A percentile compares a stretch with the other conserved stretches of the same genome.
phyloP scores from a whole-genome alignment of 2,329 filamentous ascomycete genomes.

The Nemania sp. region DNA sequence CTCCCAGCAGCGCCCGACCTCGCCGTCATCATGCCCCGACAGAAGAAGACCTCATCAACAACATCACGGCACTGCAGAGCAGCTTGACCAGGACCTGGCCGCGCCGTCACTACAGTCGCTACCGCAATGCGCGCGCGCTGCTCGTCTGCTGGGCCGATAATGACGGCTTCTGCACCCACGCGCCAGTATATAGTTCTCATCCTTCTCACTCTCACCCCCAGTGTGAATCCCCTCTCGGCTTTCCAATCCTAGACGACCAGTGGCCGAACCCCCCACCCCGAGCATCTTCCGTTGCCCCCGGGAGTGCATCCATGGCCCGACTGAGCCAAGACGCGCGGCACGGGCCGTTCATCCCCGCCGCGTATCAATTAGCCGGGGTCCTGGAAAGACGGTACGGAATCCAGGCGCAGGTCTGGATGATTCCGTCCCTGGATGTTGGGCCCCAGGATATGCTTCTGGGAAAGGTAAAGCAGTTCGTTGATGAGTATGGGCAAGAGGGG shows the following conservation, averaged over 20 bases:
- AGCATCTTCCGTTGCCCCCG: not conserved
- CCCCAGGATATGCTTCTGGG: conserved; percentile 18
- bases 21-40: conserved; percentile 1
- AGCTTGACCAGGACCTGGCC: conserved; percentile 12
- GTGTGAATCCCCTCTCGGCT: too few species aligned
- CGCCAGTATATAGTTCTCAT: too few species aligned
- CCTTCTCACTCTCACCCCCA: too few species aligned
- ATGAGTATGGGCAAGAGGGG: conserved; percentile 12
- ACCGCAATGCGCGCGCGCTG: conserved; percentile 14
- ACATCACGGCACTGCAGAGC: not conserved
- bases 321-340: not conserved
- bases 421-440: conserved; percentile 16
- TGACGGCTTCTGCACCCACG: not conserved
- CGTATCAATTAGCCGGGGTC: conserved; percentile 15
- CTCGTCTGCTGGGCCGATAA: conserved; percentile 24
- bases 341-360: conserved; percentile 18
- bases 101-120: conserved; percentile 19
- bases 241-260: too few species aligned
- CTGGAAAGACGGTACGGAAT: conserved; percentile 17
- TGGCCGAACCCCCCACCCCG: not conserved
- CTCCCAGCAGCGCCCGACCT: not conserved
- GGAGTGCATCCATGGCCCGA: not conserved
- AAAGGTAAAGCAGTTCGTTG: conserved; percentile 21
- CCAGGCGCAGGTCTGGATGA: conserved; percentile 19
- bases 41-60: conserved; percentile 9